Evolutionary conservation across 768 basidiomycete species (phyloP), one percentile per base, ranked within the genome.

Genomic region (Lentinula detonsa): DNA sequence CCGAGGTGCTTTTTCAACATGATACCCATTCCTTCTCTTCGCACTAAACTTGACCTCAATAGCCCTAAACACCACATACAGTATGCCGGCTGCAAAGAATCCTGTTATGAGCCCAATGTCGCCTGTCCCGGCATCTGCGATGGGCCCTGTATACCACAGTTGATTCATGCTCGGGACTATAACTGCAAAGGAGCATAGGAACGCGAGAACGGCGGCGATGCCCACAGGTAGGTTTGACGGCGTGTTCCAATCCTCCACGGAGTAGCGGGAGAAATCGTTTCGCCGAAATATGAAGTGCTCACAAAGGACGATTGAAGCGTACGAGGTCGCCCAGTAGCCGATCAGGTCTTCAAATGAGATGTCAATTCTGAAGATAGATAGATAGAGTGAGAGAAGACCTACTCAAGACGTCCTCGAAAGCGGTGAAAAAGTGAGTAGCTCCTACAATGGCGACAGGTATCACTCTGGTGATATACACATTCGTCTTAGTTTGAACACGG

Each of bases 61-160:
- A 28, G 60, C 64, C 52, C 87, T 72, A 31, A 87, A 70, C 4
- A 76, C 76, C 1, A 78, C 5, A 69, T 88, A 90, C 40, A 82
- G 64, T 37, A 82, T 16, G 10, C 69, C 74, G 0, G 81, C 78
- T 5, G 78, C 71, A 4, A 72, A 69, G 57, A 86, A 82, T 0
- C 86, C 86, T 11, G 85, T 71, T 61, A 88, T 77, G 40, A 92
- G 81, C 2, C 87, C 90, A 57, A 92, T 84, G 70, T 92, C 90
- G 1, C 90, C 90, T 10, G 85, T 77, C 6, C 74, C 75, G 5
- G 67, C 73, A 42, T 68, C 64, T 3, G 88, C 89, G 18, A 91
- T 84, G 0, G 89, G 89, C 0, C 90, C 90, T 3, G 74, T 71
- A 67, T 83, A 91, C 83, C 85, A 91, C 15, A 76, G 81, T 66